Evolutionary conservation across 2,329 filamentous ascomycete species (phyloP), one percentile per base, ranked within the genome.

Genomic region (Exophiala lecanii-corni): DNA sequence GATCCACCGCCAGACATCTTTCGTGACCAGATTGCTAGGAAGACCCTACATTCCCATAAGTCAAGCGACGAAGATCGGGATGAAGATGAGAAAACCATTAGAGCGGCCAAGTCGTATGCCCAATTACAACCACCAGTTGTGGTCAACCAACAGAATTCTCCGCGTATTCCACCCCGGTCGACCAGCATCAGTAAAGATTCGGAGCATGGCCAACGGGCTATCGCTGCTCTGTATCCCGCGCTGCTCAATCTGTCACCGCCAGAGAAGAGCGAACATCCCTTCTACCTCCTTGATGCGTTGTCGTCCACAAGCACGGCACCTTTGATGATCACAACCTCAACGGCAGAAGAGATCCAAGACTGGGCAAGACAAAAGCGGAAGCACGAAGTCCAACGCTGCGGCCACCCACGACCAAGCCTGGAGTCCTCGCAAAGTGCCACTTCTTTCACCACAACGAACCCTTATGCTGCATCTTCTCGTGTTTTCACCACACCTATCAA

Each of bases 231-330:
- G n/a, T 48, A 52, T 36, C 31, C 28, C 16, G 41, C 46, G 21
- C 25, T 55, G 26, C 32, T 23, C 12, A 39, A 36, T 23, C 45
- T 53, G 15, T 47, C 51, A 3, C 36, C 51, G 19, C 49, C 53
- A 41, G 51, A 53, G 18, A 26, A 46, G 21, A 45, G 36, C 16
- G 46, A 54, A 30, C 53, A 55, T 39, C 53, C 53, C n/a, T 37
- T 41, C 12, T 39, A 42, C 32, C 41, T 40, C n/a, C 20, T 31
- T 9, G 40, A 47, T 43, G 49, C 51, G 13, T 32, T 42, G 23
- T 26, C 28, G n/a, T 43, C 43, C 13, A 41, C 39, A 7, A 51
- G 47, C 25, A 47, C 46, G 12, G 40, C 43, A 16, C 53, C 53
- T 28, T 25, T 45, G 25, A 36, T 55, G 47, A 31, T 50, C 37